Evolutionary conservation across 1,139 yeast species (phyloP).

Genomic region (Zygosaccharomyces sapae): DNA sequence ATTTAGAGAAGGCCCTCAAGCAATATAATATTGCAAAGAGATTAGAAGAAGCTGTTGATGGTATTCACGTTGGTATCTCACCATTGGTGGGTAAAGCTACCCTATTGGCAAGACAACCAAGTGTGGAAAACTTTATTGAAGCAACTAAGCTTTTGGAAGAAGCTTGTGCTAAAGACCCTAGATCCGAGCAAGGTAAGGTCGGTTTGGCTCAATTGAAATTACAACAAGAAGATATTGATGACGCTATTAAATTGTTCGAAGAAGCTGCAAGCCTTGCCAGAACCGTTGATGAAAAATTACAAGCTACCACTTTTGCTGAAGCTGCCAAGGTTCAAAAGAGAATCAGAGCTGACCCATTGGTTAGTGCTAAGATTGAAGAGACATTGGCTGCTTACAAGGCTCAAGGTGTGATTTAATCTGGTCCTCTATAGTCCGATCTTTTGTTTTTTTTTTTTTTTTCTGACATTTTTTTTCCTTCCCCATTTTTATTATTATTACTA

Average conservation of each 20-base stretch:
- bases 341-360: constrained; percentile 61
- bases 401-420: constrained; percentile 22
- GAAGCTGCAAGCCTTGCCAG: constrained; percentile 80
- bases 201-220: constrained; percentile 87
- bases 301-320: constrained; percentile 88
- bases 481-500: background rate
- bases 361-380: constrained; percentile 45
- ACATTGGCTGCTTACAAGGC: constrained; percentile 39
- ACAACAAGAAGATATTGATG: constrained; percentile 76
- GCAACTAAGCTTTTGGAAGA: constrained; percentile 66
- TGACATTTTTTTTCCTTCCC: background rate
- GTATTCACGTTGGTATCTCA: constrained; percentile 72
- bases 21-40: constrained; percentile 86
- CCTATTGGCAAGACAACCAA: constrained; percentile 59
- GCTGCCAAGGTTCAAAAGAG: constrained; percentile 80
- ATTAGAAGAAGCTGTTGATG: constrained; percentile 53
- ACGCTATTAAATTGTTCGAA: constrained; percentile 77
- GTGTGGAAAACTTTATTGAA: constrained; percentile 47
- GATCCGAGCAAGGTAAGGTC: constrained; percentile 82
- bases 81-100: constrained; percentile 90
- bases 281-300: constrained; percentile 80
- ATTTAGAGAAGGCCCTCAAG: constrained; percentile 64
- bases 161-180: constrained; percentile 82
- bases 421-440: constrained; percentile 1
- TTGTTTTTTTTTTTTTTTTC: background rate